Conservation (phyloP, 192 early-diverging fungal genomes). For the Lobosporangium transversale region DNA sequence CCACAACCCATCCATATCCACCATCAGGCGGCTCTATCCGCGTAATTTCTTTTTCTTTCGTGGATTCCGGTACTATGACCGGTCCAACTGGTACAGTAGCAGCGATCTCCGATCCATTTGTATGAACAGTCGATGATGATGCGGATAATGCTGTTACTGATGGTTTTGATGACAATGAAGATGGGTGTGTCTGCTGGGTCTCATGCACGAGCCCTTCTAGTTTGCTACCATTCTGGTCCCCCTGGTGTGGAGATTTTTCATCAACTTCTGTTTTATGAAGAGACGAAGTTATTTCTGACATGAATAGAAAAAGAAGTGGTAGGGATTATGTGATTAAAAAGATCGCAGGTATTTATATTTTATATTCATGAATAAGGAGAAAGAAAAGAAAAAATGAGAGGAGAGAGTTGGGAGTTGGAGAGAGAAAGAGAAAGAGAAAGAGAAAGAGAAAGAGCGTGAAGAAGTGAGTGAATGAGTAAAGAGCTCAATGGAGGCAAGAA, state of each 20-base stretch:
- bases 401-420: neutral
- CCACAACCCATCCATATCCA: constrained; percentile 57
- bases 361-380: neutral
- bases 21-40: constrained; percentile 49
- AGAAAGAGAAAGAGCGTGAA: constrained; percentile 2
- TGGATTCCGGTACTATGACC: neutral
- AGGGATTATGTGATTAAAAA: neutral
- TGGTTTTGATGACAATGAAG: no score
- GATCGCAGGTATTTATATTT: neutral
- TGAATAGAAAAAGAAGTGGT: no score
- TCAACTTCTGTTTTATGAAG: no score
- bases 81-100: neutral
- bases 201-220: no score
- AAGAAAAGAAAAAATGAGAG: neutral
- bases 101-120: neutral
- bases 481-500: neutral
- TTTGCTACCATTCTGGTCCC: no score
- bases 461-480: neutral
- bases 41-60: neutral
- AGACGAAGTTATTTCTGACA: no score
- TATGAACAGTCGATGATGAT: no score
- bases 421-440: neutral
- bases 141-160: no score
- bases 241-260: no score
- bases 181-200: no score